Conservation (phyloP, 352 stramenopile genomes). For the Elongisporangium anandrum region DNA sequence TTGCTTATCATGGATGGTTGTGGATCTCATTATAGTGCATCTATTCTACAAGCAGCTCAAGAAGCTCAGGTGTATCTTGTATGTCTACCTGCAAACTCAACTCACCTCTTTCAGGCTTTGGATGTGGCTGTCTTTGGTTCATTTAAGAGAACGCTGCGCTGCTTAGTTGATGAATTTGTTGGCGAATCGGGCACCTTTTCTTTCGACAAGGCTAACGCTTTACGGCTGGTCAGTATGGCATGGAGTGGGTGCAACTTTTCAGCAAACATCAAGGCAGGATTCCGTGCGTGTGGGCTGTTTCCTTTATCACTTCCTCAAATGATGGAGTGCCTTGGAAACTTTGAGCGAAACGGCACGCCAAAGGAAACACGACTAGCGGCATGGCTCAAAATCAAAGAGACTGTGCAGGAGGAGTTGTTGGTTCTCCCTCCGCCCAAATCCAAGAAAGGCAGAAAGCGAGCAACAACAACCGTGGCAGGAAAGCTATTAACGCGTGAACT, state of each 20-base stretch:
- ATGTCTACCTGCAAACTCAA: no score
- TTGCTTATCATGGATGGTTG: slow-evolving; percentile 11
- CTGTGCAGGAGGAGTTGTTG: no score
- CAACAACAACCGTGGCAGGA: no score
- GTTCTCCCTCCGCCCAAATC: no score
- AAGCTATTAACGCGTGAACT: no score
- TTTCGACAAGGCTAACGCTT: slow-evolving; percentile 9
- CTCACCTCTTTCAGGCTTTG: slow-evolving; percentile 13
- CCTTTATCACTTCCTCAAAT: slow-evolving; percentile 5
- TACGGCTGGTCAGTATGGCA: slow-evolving; percentile 9
- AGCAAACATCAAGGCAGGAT: slow-evolving; percentile 7
- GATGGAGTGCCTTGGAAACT: no score
- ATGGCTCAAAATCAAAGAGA: no score
- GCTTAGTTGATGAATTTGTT: slow-evolving; percentile 8
- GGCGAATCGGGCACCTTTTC: slow-evolving; percentile 6
- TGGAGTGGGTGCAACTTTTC: slow-evolving; percentile 6
- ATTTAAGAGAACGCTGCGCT: slow-evolving; percentile 7
- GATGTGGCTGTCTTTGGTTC: slow-evolving; percentile 17
- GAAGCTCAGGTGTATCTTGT: no score
- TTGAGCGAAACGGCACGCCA: no score
- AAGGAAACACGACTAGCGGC: no score
- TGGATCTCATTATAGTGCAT: slow-evolving; percentile 9
- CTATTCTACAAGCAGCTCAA: slow-evolving; percentile 3
- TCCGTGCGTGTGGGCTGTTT: slow-evolving; percentile 10
- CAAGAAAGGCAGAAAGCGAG: no score